Percentiles rank a stretch among this genome's conserved stretches.
Conservation (phyloP, 129 eudicot genomes). For the Centaurea solstitialis region DNA sequence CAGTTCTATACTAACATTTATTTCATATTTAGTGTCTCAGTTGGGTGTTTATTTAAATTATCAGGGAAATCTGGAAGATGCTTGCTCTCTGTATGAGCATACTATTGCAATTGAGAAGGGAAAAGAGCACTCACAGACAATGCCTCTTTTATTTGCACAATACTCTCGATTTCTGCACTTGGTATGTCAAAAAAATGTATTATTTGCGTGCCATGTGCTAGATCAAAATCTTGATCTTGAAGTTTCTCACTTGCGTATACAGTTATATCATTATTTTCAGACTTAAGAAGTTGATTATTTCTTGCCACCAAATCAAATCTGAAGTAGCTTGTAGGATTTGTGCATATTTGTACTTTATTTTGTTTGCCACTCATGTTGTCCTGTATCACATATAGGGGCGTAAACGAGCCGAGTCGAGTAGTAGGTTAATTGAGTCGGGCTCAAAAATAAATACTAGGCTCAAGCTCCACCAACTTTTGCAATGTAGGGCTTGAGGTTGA, state of each 20-base stretch:
- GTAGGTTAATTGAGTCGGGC: no score
- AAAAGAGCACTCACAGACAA: constrained; percentile 90
- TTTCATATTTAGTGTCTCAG: background rate
- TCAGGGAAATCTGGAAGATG: constrained; percentile 88
- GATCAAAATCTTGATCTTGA: no score
- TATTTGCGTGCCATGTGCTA: background rate
- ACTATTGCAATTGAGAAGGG: constrained; percentile 96
- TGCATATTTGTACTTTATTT: background rate
- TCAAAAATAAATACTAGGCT: no score
- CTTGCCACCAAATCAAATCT: background rate
- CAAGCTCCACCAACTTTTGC: no score
- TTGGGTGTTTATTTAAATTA: constrained; percentile 4
- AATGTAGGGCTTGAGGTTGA: no score
- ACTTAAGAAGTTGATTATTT: background rate
- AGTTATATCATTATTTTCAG: no score
- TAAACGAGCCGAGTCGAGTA: no score
- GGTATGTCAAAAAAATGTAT: constrained; percentile 46
- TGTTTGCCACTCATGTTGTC: no score
- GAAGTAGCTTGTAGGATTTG: background rate
- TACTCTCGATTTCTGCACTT: constrained; percentile 77
- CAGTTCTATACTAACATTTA: constrained; percentile 5
- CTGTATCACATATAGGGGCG: no score
- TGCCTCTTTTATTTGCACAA: constrained; percentile 84
- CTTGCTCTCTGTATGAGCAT: constrained; percentile 86
- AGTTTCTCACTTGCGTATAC: no score